Evolutionary conservation across 495 filamentous ascomycete species (phyloP).

Genomic region (Melanomma pulvis-pyrius): DNA sequence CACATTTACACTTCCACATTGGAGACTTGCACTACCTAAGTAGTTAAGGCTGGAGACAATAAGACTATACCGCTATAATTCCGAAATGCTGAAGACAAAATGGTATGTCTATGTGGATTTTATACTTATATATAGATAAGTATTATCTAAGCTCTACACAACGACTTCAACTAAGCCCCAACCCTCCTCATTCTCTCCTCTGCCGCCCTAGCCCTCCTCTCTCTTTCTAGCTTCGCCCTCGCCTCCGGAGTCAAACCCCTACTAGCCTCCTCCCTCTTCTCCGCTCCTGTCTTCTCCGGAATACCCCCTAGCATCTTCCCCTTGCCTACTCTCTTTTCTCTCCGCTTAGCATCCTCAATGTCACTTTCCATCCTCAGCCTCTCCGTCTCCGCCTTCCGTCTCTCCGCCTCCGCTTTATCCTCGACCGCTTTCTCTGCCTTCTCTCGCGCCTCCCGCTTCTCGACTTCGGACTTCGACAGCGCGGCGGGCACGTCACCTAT

Average conservation of each 20-base stretch:
- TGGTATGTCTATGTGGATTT: not conserved
- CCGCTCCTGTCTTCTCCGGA: slow-evolving; percentile 67
- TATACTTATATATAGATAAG: too few species aligned
- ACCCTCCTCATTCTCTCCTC: slow-evolving; percentile 80
- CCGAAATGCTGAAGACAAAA: not conserved
- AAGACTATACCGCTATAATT: not conserved
- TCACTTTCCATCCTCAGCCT: slow-evolving; percentile 45
- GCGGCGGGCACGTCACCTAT: slow-evolving; percentile 68
- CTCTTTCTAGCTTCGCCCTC: slow-evolving; percentile 76
- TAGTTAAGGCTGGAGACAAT: too few species aligned
- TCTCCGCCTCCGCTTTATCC: slow-evolving; percentile 58
- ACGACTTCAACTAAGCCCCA: slow-evolving; percentile 24
- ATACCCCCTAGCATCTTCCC: slow-evolving; percentile 54
- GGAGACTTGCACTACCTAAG: too few species aligned
- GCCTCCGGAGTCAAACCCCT: slow-evolving; percentile 84
- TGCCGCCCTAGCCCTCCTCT: slow-evolving; percentile 78
- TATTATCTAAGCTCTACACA: too few species aligned
- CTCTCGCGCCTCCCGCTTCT: slow-evolving; percentile 64
- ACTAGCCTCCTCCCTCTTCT: slow-evolving; percentile 78
- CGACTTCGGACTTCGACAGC: slow-evolving; percentile 68
- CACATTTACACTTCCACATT: too few species aligned
- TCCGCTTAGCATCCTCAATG: slow-evolving; percentile 58
- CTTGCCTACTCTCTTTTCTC: slow-evolving; percentile 66
- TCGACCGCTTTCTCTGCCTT: slow-evolving; percentile 53
- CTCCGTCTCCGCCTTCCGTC: slow-evolving; percentile 53